A percentile compares a stretch with the other conserved stretches of the same genome.
Evolutionary conservation across 768 basidiomycete species (phyloP).

Genomic region (Suillus decipiens): DNA sequence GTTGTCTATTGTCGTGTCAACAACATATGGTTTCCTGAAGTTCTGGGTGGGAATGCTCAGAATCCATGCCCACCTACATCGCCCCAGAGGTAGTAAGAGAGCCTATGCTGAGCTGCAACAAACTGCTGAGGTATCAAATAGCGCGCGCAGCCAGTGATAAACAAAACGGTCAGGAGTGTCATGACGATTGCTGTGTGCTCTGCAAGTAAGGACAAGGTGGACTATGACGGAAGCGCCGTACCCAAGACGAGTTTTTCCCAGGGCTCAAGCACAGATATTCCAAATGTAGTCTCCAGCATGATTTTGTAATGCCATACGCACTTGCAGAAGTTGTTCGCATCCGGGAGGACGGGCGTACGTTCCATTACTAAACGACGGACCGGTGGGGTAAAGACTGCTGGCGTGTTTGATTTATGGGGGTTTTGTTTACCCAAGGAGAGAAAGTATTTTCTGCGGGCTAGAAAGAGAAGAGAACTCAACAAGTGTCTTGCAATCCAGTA

Average conservation of each 20-base stretch:
- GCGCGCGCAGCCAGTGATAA: slow-evolving; percentile 52
- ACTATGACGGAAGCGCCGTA: slow-evolving; percentile 25
- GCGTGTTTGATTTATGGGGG: background rate
- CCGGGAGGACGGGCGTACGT: background rate
- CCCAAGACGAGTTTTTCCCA: slow-evolving; percentile 68
- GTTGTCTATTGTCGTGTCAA: background rate
- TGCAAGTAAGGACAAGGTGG: background rate
- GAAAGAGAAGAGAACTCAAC: background rate
- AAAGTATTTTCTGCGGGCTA: background rate
- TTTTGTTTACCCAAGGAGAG: background rate
- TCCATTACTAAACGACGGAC: background rate
- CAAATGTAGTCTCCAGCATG: slow-evolving; percentile 61
- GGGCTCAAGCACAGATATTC: slow-evolving; percentile 59
- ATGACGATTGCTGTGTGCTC: slow-evolving; percentile 40
- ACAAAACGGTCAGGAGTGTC: slow-evolving; percentile 40
- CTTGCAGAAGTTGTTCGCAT: slow-evolving; percentile 23
- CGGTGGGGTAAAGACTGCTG: background rate
- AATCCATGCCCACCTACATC: slow-evolving; percentile 36
- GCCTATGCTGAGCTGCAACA: slow-evolving; percentile 49
- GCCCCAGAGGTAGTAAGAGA: slow-evolving; percentile 67
- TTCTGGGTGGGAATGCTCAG: slow-evolving; percentile 21
- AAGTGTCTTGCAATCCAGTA: background rate
- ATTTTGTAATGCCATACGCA: slow-evolving; percentile 55
- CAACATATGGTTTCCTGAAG: slow-evolving; percentile 25
- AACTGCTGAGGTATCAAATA: slow-evolving; percentile 60